Base-by-base conservation (phyloP, 2,329 filamentous ascomycete species). In the Penicillium sp. region DNA sequence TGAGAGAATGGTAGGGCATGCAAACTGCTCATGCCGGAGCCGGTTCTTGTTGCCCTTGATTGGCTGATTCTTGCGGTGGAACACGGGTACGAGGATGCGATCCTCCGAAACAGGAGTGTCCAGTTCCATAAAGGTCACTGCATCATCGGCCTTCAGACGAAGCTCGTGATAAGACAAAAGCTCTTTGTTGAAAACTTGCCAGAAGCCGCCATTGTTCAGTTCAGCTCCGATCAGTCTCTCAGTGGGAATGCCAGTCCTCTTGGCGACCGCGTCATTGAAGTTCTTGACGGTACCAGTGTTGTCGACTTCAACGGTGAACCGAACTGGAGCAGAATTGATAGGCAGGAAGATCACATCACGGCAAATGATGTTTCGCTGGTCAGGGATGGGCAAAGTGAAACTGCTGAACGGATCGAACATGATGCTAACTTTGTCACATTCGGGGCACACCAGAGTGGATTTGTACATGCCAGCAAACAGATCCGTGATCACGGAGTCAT, bases 381-480 rank as follows among this genome's bases (percentile, higher is more conserved):
- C 86, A 0, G 95, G 95, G 33, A 99, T 79, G 56, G 96, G 95
- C 24, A 99, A 79, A 0, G 95, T 97, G 57, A 99, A 78, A 63
- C 96, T 95, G 74, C 92, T 97, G 80, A 96, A 99, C 0, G 95
- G 95, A 72, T 99, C 95, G 70, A 99, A 99, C 0, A 95, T 98
- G 67, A 99, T 96, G 83, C 93, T 97, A 75, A 98, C 90, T 77
- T 98, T 99, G 65, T 89, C 84, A 73, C 95, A 99, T 8, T 84
- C 84, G 0, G 95, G 95, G 70, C 95, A 99, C 61, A 95, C 89
- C 61, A 99, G 84, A 0, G 93, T 98, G 45, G 96, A 98, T 78
- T 98, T 97, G 83, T 98, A 99, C 83, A 98, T 91, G 61, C 95
- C 95, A 22, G 91, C 96, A 74, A 99, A 99, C 11, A 99, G 82